Evolutionary conservation across 2,329 filamentous ascomycete species (phyloP), one percentile per base, ranked within the genome.

Genomic region (Emergomyces pasteurianus): DNA sequence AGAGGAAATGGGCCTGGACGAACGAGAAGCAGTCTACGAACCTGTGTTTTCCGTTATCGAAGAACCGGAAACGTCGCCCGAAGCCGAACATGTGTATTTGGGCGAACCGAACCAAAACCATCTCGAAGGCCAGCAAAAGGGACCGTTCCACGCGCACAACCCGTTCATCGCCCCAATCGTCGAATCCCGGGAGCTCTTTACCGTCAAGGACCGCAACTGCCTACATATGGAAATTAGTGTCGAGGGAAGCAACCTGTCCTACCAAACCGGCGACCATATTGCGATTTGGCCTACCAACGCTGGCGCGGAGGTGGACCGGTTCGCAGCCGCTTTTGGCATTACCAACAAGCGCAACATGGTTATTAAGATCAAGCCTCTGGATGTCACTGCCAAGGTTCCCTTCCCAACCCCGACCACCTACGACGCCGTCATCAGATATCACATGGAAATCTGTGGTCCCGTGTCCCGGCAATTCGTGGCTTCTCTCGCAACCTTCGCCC

Each of bases 371-470:
- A 96, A 95, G 79, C 86, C 90, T 62, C 84, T 96, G 47, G 95
- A 99, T 75, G 86, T 92, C 50, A 97, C 94, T 9, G 91, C 94
- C 67, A 97, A 96, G 79, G 91, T 99, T 53, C 94, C 94, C 8
- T 97, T 99, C 80, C 95, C 95, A 21, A 92, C 92, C 5, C 94
- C 94, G 7, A 97, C 94, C 18, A 99, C 94, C 1, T 97, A 92
- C 76, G 92, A 97, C 76, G 88, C 92, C 61, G 90, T 92, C 65
- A 80, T 89, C 62, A 89, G 94, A 67, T 99, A 96, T 77, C 92
- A 99, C 77, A 88, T 99, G 80, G 95, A 99, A 78, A 94, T 96
- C 47, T 90, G 91, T 73, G 91, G 90, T 52, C 90, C 94, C 54
- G 89, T 99, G 36, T 99, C 94, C 62, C 92, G 95, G 79, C 94